Conservation (phyloP, 2,329 filamentous ascomycete species). For the Xylariaceae sp. region DNA sequence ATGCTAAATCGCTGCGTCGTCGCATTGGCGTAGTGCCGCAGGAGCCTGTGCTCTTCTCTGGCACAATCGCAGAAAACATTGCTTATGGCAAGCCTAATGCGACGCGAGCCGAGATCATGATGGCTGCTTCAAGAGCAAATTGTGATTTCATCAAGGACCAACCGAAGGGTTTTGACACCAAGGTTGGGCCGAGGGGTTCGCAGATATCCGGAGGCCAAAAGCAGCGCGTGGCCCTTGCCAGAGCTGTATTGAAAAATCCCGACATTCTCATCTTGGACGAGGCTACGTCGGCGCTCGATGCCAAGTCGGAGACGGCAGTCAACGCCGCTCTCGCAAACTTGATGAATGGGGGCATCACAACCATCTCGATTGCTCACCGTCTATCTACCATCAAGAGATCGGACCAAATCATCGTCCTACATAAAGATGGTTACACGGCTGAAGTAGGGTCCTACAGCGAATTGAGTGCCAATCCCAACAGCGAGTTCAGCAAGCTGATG, state of each 20-base stretch:
- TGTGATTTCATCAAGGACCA: slow-evolving; percentile 97
- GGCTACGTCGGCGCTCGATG: slow-evolving; percentile 91
- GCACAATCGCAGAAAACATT: slow-evolving; percentile 83
- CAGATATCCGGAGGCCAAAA: slow-evolving; percentile 96
- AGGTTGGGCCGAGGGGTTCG: slow-evolving; percentile 85
- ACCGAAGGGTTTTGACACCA: slow-evolving; percentile 90
- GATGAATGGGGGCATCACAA: slow-evolving; percentile 84
- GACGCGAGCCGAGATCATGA: slow-evolving; percentile 73
- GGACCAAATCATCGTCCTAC: slow-evolving; percentile 89
- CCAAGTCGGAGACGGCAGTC: slow-evolving; percentile 93
- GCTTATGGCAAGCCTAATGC: slow-evolving; percentile 83
- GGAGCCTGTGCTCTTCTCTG: slow-evolving; percentile 88
- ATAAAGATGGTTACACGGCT: slow-evolving; percentile 80
- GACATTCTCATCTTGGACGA: slow-evolving; percentile 97
- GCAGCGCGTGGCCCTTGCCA: slow-evolving; percentile 94
- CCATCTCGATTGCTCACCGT: slow-evolving; percentile 94
- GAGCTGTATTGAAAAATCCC: slow-evolving; percentile 89
- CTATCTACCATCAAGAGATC: slow-evolving; percentile 95
- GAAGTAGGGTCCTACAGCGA: slow-evolving; percentile 82
- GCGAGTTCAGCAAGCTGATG: slow-evolving; percentile 93
- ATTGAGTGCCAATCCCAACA: slow-evolving; percentile 67
- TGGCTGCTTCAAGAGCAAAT: slow-evolving; percentile 86
- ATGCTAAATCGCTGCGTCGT: slow-evolving; percentile 85
- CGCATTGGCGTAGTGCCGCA: slow-evolving; percentile 95
- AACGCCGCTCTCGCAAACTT: slow-evolving; percentile 82